A percentile compares a stretch with the other conserved stretches of the same genome.
These are phyloP conservation scores for Akanthomyces uredinophilus DNA, from an alignment of 2,329 filamentous ascomycete genomes.

Conservation along the genomic window DNA sequence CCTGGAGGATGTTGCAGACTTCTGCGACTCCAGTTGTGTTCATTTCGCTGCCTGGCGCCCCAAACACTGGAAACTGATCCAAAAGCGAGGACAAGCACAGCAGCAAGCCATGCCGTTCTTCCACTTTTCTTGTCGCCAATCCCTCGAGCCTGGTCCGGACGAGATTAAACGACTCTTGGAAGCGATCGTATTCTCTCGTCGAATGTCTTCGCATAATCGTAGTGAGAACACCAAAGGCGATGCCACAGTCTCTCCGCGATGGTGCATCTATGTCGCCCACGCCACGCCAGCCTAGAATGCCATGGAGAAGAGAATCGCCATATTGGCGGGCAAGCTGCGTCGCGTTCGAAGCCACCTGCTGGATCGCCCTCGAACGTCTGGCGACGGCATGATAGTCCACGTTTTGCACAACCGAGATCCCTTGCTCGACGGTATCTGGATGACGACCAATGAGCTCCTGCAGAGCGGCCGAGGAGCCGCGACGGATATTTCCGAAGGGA, in stretches of 20 bases:
- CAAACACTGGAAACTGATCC: conserved; percentile 38
- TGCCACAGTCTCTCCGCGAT: conserved; percentile 67
- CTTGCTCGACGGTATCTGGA: conserved; percentile 74
- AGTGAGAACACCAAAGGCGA: conserved; percentile 59
- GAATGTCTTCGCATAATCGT: conserved; percentile 33
- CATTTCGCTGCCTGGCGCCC: conserved; percentile 21
- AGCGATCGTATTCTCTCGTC: conserved; percentile 16
- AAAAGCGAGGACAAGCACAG: conserved; percentile 56
- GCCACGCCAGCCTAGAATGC: conserved; percentile 78
- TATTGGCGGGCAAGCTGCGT: conserved; percentile 64
- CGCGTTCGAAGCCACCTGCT: conserved; percentile 66
- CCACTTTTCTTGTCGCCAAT: conserved; percentile 53
- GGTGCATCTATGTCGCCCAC: conserved; percentile 72
- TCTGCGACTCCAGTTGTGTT: conserved; percentile 26
- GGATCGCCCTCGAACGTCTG: conserved; percentile 74
- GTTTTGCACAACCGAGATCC: conserved; percentile 79
- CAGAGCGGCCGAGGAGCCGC: conserved; percentile 86
- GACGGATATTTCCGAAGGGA: conserved; percentile 85
- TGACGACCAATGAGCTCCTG: conserved; percentile 93
- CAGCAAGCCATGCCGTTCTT: conserved; percentile 64
- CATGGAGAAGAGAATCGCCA: conserved; percentile 64
- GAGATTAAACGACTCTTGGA: conserved; percentile 30
- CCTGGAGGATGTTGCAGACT: conserved; percentile 34
- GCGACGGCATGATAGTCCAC: conserved; percentile 94
- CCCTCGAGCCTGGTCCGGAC: conserved; percentile 40